phyloP scores from a whole-genome alignment of 2,329 filamentous ascomycete genomes.

The Colletotrichum sp. region DNA sequence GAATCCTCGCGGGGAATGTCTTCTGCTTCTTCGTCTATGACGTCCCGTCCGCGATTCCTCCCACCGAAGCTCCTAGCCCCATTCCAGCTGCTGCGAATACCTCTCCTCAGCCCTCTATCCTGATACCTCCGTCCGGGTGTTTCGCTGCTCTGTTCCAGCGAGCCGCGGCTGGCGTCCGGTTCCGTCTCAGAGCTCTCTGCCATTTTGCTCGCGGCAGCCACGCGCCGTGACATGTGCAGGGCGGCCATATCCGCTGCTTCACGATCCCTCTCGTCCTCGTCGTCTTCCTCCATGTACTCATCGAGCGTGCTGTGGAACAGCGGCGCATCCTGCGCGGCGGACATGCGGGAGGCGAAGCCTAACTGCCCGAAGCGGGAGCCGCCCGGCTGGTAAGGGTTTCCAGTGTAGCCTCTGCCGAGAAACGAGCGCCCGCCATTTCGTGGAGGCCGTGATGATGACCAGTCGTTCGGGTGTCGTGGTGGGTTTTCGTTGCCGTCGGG shows the following conservation, averaged over 20 bases:
- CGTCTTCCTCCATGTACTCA: conserved; percentile 91
- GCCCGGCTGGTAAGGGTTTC: conserved; percentile 77
- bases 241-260: conserved; percentile 96
- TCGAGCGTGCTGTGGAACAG: conserved; percentile 94
- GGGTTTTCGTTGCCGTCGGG: conserved; percentile 50
- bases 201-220: conserved; percentile 83
- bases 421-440: conserved; percentile 46
- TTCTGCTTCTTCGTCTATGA: conserved; percentile 46
- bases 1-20: conserved; percentile 43
- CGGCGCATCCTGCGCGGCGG: conserved; percentile 78
- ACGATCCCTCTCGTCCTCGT: conserved; percentile 86
- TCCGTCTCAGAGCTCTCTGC: conserved; percentile 88
- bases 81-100: conserved; percentile 71
- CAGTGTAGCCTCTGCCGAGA: conserved; percentile 52
- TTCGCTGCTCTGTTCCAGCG: conserved; percentile 60
- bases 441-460: conserved; percentile 37
- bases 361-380: conserved; percentile 74
- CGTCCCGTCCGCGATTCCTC: conserved; percentile 27
- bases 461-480: conserved; percentile 38
- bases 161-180: conserved; percentile 67
- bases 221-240: conserved; percentile 84
- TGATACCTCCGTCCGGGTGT: conserved; percentile 47
- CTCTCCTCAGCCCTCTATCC: conserved; percentile 52
- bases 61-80: conserved; percentile 50
- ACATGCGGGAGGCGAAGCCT: conserved; percentile 79